phyloP scores from a whole-genome alignment of 129 eudicot species.

The Rutidosis leptorrhynchoides region DNA sequence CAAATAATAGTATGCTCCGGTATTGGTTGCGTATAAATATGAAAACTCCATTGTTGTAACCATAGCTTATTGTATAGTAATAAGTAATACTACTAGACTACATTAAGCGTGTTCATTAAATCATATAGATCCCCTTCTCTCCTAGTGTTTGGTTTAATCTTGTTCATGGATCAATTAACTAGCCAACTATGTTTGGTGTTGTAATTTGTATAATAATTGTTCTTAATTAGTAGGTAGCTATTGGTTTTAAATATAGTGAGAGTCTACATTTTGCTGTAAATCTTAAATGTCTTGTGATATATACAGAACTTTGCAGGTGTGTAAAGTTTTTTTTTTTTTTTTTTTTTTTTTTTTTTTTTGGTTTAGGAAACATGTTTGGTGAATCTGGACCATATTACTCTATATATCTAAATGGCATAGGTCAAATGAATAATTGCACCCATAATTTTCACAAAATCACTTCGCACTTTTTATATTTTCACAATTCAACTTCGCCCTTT shows the following conservation, averaged over 20 bases:
- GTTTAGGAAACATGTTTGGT: slow-evolving; percentile 15
- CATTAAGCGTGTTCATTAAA: slow-evolving; percentile 12
- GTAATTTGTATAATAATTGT: not conserved
- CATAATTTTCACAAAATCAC: too few species aligned
- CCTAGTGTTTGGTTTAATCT: not conserved
- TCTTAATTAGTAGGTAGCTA: not conserved
- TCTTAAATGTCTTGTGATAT: not conserved
- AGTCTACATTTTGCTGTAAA: not conserved
- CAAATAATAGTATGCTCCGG: slow-evolving; percentile 26
- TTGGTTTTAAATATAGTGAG: not conserved
- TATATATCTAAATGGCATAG: too few species aligned
- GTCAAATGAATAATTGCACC: too few species aligned
- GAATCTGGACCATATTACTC: slow-evolving; percentile 16
- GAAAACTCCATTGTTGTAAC: slow-evolving; percentile 30
- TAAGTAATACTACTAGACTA: slow-evolving; percentile 14
- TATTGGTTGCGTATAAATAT: slow-evolving; percentile 29
- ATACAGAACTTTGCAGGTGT: not conserved
- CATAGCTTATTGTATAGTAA: slow-evolving; percentile 29
- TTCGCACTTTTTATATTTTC: too few species aligned
- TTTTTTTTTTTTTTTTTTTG: slow-evolving; percentile 12
- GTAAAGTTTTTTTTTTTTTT: slow-evolving; percentile 13
- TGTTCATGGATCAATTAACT: not conserved
- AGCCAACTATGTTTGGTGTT: not conserved
- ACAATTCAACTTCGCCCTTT: too few species aligned
- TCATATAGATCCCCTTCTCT: not conserved